These are phyloP conservation scores for Teratosphaeria nubilosa DNA, from an alignment of 2,329 filamentous ascomycete genomes.

Conservation along the genomic window DNA sequence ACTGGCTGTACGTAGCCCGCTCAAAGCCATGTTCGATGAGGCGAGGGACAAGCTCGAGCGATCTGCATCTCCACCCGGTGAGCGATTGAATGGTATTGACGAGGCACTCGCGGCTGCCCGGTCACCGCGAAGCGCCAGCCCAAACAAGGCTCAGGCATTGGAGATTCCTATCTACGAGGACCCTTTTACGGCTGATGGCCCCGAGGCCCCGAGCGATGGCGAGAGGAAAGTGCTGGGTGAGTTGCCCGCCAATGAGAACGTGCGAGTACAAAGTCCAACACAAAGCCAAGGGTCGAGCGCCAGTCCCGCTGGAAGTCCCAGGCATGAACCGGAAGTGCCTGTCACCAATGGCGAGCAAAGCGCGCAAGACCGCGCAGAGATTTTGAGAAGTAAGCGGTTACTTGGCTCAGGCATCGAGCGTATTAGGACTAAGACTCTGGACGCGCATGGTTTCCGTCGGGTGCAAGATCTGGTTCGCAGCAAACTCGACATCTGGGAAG, in stretches of 20 bases:
- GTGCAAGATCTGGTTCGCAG: slow-evolving; percentile 65
- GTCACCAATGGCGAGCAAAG: slow-evolving; percentile 1
- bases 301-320: slow-evolving; percentile 21
- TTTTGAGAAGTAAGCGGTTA: slow-evolving; percentile 43
- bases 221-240: slow-evolving; percentile 39
- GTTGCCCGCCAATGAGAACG: slow-evolving; percentile 40
- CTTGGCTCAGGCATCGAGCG: slow-evolving; percentile 66
- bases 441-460: slow-evolving; percentile 71
- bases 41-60: slow-evolving; percentile 17
- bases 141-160: slow-evolving; percentile 16
- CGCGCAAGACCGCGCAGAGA: slow-evolving; percentile 31
- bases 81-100: slow-evolving; percentile 5
- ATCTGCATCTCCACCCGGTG: slow-evolving; percentile 5
- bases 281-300: slow-evolving; percentile 19
- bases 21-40: slow-evolving; percentile 25
- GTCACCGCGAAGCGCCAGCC: slow-evolving; percentile 2
- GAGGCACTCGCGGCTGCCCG: slow-evolving; percentile 2
- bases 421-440: slow-evolving; percentile 60
- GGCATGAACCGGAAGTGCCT: slow-evolving; percentile 9
- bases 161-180: slow-evolving; percentile 46
- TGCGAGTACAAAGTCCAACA: slow-evolving; percentile 19
- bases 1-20: slow-evolving; percentile 20
- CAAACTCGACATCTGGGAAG: slow-evolving; percentile 49
- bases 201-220: slow-evolving; percentile 14
- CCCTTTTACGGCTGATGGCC: slow-evolving; percentile 34